Conservation (phyloP, 306 rosid genomes). For the Albizia julibrissin region DNA sequence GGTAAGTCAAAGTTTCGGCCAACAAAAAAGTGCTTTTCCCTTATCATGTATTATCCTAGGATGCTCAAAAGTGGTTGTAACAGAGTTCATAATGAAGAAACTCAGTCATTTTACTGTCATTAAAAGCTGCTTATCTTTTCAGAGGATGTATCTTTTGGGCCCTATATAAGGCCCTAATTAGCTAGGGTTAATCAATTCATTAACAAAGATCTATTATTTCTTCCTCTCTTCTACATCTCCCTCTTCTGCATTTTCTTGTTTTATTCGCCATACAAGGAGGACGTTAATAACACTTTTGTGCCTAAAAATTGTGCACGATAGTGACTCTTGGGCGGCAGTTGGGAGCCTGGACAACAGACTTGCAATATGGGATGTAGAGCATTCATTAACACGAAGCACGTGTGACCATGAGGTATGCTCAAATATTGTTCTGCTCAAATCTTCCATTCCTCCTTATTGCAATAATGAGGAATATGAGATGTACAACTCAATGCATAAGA, state of each 20-base stretch:
- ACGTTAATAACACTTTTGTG: slow-evolving; percentile 12
- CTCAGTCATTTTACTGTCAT: not conserved
- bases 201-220: not conserved
- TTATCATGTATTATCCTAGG: no score
- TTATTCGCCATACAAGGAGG: not conserved
- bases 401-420: slow-evolving; percentile 81
- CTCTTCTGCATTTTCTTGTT: not conserved
- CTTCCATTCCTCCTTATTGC: not conserved
- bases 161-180: not conserved
- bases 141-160: not conserved
- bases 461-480: no score
- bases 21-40: no score
- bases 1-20: no score
- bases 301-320: slow-evolving; percentile 38
- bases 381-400: slow-evolving; percentile 57
- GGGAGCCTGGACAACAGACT: slow-evolving; percentile 85
- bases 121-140: not conserved
- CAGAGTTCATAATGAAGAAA: not conserved
- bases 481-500: no score
- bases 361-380: slow-evolving; percentile 80
- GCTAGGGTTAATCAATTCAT: not conserved
- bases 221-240: not conserved
- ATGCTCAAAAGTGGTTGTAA: no score
- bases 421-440: slow-evolving; percentile 17
- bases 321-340: slow-evolving; percentile 76